phyloP scores from a whole-genome alignment of 208 protist genomes.

The Leishmania amazonensis region DNA sequence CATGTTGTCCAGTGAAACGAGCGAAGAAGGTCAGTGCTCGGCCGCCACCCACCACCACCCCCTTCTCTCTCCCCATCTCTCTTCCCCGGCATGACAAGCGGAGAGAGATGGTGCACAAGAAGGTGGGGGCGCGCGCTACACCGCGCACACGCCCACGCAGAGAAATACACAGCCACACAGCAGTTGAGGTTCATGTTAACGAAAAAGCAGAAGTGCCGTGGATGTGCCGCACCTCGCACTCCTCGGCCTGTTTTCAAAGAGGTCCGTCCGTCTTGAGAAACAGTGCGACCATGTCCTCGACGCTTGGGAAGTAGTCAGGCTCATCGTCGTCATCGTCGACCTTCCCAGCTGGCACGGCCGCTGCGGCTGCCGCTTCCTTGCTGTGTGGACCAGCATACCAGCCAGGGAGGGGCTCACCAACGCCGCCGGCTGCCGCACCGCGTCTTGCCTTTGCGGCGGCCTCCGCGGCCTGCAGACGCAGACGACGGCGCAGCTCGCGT shows the following conservation, averaged over 20 bases:
- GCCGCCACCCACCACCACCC: no score
- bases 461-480: constrained; percentile 9
- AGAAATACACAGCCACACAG: neutral
- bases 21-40: no score
- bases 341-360: neutral
- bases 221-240: neutral
- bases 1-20: no score
- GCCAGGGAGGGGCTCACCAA: neutral
- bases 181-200: neutral
- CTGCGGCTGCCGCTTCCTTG: neutral
- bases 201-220: neutral
- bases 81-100: neutral
- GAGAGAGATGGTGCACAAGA: neutral
- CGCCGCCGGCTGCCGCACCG: neutral
- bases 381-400: neutral
- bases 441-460: neutral
- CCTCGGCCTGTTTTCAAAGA: constrained; percentile 1
- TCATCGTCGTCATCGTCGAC: neutral
- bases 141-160: neutral
- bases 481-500: constrained; percentile 26
- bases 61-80: neutral
- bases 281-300: constrained; percentile 43
- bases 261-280: constrained; percentile 36
- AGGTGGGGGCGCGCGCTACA: neutral
- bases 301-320: constrained; percentile 24